Evolutionary conservation across 257 asterid genomes (phyloP), one percentile per base, ranked within the genome.

Genomic region (Nicotiana noctiflora): DNA sequence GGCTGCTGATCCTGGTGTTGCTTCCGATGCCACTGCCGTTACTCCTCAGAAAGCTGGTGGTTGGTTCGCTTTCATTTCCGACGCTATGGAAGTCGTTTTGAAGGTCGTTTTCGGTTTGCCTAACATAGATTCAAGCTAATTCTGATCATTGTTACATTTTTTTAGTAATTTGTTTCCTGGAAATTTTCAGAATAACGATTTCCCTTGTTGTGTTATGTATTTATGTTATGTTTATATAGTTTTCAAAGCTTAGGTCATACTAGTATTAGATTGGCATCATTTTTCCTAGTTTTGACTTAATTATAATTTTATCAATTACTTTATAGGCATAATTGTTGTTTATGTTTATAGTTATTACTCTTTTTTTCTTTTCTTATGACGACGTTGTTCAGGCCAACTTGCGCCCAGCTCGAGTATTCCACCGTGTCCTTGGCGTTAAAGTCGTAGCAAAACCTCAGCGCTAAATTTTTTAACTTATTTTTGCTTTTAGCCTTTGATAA

Each of bases 51-150:
- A 96, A 82, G 85, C 76, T 51, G 97, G 96, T 19, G 98, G 99
- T 2, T 96, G 99, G 99, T 96, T 96, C 79, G 98, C 94, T 12
- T 94, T 96, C 85, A 90, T 96, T 82, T 92, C 98, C 9, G 99
- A 96, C 9, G 93, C 93, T 70, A 92, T 96, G 99, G 99, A 96
- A 91, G 88, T 91, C 86, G 98, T 96, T 6, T 84, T 96, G 82
- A 96, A 96, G 97, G 99, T 96, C 46, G 37, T 46, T 3, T 21
- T 1, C 32, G 3, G 66, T 23, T 60, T 23, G 10, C 7, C 23
- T 5, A 21, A 70, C 57, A 5, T 68, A 68, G 34, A 44, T 44
- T 70, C n/a, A 18, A 44, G 1, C 37, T 70, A 44, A 44, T 44
- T 44, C 8, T 13, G 59, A 44, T 70, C 77, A 21, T 46, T 72